Base-by-base conservation (phyloP, 2,329 filamentous ascomycete species). In the Fusarium hostae region DNA sequence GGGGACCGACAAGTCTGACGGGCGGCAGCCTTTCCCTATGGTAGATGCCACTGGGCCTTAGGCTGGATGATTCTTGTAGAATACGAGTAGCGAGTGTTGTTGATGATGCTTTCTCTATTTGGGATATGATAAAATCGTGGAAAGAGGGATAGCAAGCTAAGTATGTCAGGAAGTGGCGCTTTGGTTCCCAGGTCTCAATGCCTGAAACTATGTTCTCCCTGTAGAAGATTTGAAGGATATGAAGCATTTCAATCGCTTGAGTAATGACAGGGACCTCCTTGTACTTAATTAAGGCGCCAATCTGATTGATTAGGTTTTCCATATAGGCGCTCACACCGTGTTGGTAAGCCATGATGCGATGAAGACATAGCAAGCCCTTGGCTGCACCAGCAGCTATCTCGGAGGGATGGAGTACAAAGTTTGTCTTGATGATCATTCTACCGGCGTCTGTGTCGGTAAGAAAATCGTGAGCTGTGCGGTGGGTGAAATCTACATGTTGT, bases 181-280 rank as follows among this genome's bases (percentile, higher is more conserved):
- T 40, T 0, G 39, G n/a, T 0, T 40, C 0, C 0, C 0, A 0
- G 12, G 0, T 4, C 12, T 0, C 6, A 13, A 0, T 13, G 0
- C 20, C 37, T 39, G 37, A 1, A 40, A 40, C 9, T 40, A 40
- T n/a, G 3, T n/a, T 4, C 8, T 41, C 3, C 22, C 13, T 13
- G 13, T 4, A 41, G 5, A 41, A 4, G 0, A 9, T 22, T n/a
- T 41, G 5, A 12, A 41, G 22, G n/a, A 22, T 18, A 15, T 20
- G 39, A 41, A 41, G 39, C 6, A 41, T 41, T 4, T 9, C n/a
- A 22, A 2, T 22, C 5, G 0, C 0, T 6, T 40, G 1, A 24
- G 24, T 24, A 24, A 24, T 5, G 24, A 2, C 24, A 24, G 24
- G 24, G 24, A 24, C 24, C 24, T 24, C 24, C 24, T 24, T 24